Percentiles rank a stretch among this genome's conserved stretches.
Conservation (phyloP, 2,329 filamentous ascomycete species). For the Epichloe gansuensis region DNA sequence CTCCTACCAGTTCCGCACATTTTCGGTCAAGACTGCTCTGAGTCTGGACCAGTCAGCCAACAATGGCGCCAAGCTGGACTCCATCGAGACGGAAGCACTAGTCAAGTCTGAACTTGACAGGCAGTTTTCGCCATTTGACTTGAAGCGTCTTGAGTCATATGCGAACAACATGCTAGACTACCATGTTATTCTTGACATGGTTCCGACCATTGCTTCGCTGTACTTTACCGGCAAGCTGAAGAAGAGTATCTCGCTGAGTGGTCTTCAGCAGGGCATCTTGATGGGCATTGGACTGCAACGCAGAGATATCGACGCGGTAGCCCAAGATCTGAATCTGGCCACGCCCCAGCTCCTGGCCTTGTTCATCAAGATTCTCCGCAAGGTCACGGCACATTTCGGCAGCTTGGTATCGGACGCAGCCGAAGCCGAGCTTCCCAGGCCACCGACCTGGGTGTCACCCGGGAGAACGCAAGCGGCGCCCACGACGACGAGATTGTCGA, state of each 20-base stretch:
- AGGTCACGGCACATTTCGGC: conserved; percentile 70
- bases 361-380: conserved; percentile 93
- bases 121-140: conserved; percentile 77
- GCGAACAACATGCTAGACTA: conserved; percentile 97
- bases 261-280: conserved; percentile 77
- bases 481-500: conserved; percentile 58
- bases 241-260: conserved; percentile 55
- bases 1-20: conserved; percentile 83
- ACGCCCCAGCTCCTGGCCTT: conserved; percentile 79
- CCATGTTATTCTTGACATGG: conserved; percentile 88
- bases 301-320: conserved; percentile 71
- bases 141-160: conserved; percentile 90
- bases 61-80: conserved; percentile 55
- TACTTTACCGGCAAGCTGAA: conserved; percentile 76
- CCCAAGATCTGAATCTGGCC: conserved; percentile 64
- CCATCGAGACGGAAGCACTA: conserved; percentile 38
- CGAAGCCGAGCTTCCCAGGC: conserved; percentile 51
- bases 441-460: conserved; percentile 44
- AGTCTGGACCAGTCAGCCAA: conserved; percentile 81
- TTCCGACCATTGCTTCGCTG: conserved; percentile 68
- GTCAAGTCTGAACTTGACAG: conserved; percentile 66
- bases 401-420: conserved; percentile 63
- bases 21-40: conserved; percentile 65
- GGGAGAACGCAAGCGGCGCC: conserved; percentile 47
- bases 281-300: conserved; percentile 85